Evolutionary conservation across 768 basidiomycete species (phyloP).

Genomic region (Tephrocybe rancida): DNA sequence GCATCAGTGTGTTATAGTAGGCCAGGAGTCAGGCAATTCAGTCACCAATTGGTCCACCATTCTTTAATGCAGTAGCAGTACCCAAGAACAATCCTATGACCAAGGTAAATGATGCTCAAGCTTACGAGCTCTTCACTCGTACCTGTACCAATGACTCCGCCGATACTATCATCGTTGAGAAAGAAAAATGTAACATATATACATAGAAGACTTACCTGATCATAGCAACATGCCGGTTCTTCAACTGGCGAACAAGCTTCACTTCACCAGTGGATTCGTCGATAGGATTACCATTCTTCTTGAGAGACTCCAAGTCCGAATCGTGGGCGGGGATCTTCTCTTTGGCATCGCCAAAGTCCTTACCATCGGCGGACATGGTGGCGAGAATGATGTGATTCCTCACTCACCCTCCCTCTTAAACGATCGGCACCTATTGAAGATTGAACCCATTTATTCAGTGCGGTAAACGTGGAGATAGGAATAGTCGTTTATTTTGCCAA

Average conservation of each 20-base stretch:
- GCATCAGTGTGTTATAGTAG: not conserved
- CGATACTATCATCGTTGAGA: conserved; percentile 43
- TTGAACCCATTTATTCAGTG: too few species aligned
- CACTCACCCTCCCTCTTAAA: not conserved
- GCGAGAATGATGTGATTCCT: not conserved
- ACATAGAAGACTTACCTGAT: conserved; percentile 48
- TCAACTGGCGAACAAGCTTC: conserved; percentile 61
- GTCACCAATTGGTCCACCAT: conserved; percentile 71
- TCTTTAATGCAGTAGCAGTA: conserved; percentile 46
- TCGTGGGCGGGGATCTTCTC: conserved; percentile 18
- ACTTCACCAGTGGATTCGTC: conserved; percentile 17
- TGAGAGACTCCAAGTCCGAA: conserved; percentile 24
- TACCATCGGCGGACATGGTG: conserved; percentile 1
- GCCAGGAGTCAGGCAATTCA: not conserved
- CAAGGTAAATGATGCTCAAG: too few species aligned
- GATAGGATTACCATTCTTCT: conserved; percentile 8
- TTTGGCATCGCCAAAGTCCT: conserved; percentile 2
- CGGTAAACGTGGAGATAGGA: too few species aligned
- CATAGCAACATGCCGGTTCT: conserved; percentile 83
- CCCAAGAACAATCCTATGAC: conserved; percentile 53
- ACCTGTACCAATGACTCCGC: conserved; percentile 64
- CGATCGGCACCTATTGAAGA: not conserved
- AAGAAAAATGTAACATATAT: not conserved
- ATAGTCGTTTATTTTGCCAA: too few species aligned
- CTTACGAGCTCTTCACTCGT: too few species aligned